Evolutionary conservation across 257 asterid species (phyloP), one percentile per base, ranked within the genome.

Genomic region (Ligustrum vulgare): DNA sequence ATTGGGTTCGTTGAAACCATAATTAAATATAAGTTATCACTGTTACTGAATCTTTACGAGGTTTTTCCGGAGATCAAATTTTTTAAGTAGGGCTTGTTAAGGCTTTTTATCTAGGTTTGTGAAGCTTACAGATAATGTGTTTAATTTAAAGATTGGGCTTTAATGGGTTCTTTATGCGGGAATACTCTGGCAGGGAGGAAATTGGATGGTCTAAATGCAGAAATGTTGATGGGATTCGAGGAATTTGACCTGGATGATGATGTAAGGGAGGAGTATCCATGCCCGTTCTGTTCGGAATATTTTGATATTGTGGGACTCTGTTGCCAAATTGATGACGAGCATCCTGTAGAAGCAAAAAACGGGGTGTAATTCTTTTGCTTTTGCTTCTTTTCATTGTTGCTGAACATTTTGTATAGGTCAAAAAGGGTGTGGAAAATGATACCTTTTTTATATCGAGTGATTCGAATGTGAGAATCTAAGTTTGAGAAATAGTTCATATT

Each of bases 321-420:
- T 80, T 89, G 91, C 86, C 96, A 91, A 79, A 87, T 91, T 28
- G 95, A 89, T 74, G 95, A 91, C 34, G 93, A 89, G 78, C 95
- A 91, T 82, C 90, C 93, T 64, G 85, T 80, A 3, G 97, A 89
- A 75, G 91, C 94, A 49, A 87, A 69, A 71, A 87, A 87, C 76
- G 94, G 93, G 94, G 94, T 91, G 87, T 64, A 18, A 23, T 62
- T 76, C 64, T 31, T 60, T 60, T 28, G 15, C 45, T 35, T 8
- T 72, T 71, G 13, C 25, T 64, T 74, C 18, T 79, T 22, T 12
- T 34, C 22, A 33, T 16, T n/a, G 20, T 70, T 20, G 11, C 35
- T 67, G 8, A 43, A 32, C 43, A 47, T 45, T n/a, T 58, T 60
- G 16, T 60, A 60, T 60, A 25, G 8, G 15, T 25, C 35, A 23